Base-by-base conservation (phyloP, 495 filamentous ascomycete genomes). In the Penicillium robsamsonii region DNA sequence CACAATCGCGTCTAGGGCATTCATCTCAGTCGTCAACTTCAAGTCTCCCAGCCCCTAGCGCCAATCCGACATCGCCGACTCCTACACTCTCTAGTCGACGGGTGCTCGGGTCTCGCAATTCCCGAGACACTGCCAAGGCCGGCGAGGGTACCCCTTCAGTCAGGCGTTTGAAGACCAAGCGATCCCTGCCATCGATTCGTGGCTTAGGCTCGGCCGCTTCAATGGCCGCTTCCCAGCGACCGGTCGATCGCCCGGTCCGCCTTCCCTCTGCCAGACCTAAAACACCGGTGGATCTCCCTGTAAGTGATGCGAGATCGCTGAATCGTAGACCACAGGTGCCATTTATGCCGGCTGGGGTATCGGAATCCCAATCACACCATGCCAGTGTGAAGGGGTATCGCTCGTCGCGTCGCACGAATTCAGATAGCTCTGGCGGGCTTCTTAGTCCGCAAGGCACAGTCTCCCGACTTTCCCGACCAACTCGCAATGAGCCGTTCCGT, bases 151-250 rank as follows among this genome's bases (percentile, higher is more conserved):
- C 85, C 27, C 87, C 88, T 12, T 87, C 87, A 13, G 85, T 77
- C 64, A 82, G 87, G 24, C 89, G 94, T 59, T 77, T 97, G 35
- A 86, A 85, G 67, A 75, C 90, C 27, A 97, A 97, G 75, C 84
- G 92, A 47, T 97, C 95, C 7, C 81, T 95, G 72, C 91, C 94
- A 24, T 84, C 81, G 24, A 88, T 96, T 75, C 81, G 89, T 48
- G 76, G 75, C 50, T 62, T 72, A 30, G 66, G 67, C 25, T 78
- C 74, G 29, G 49, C 68, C 18, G 53, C 76, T 35, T 75, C 74
- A 56, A 45, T 62, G 46, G 29, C 66, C 42, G 38, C 64, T 42
- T 70, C 70, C 27, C 71, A 70, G 37, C 71, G 70, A 43, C 62
- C 75, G 20, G 18, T 76, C 77, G 72, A 78, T 59, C 73, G 70